phyloP scores from a whole-genome alignment of 257 asterid species.

The Solanum neorickii region DNA sequence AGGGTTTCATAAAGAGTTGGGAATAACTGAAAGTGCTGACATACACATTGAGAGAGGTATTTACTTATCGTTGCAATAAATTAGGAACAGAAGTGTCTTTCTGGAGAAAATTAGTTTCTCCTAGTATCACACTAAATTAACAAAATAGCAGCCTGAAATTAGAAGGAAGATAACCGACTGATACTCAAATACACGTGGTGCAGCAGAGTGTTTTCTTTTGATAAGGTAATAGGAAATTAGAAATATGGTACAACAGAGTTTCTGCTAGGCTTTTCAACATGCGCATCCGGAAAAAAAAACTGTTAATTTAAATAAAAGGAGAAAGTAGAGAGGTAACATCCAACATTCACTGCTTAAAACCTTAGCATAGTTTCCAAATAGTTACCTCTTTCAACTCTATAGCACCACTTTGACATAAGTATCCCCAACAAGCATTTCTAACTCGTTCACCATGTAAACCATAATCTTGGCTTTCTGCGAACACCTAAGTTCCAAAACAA shows the following conservation, averaged over 20 bases:
- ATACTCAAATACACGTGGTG: neutral
- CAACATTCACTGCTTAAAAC: neutral
- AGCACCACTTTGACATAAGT: conserved; percentile 96
- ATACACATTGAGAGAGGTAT: neutral
- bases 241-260: neutral
- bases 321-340: neutral
- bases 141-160: neutral
- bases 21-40: neutral
- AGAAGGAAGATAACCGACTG: neutral
- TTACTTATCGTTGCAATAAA: neutral
- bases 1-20: neutral
- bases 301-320: neutral
- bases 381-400: conserved; percentile 80
- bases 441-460: conserved; percentile 95
- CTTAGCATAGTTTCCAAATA: neutral
- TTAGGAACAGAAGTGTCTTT: neutral
- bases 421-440: conserved; percentile 99
- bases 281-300: neutral
- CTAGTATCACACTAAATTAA: neutral
- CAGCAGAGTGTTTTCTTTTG: neutral
- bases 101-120: neutral
- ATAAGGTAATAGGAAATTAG: neutral
- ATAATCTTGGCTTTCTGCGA: conserved; percentile 97
- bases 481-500: conserved; percentile 40
- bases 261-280: neutral